Percentiles rank a stretch among this genome's conserved stretches.
Conservation (phyloP, 2,329 filamentous ascomycete species). For the Xylariales sp. region DNA sequence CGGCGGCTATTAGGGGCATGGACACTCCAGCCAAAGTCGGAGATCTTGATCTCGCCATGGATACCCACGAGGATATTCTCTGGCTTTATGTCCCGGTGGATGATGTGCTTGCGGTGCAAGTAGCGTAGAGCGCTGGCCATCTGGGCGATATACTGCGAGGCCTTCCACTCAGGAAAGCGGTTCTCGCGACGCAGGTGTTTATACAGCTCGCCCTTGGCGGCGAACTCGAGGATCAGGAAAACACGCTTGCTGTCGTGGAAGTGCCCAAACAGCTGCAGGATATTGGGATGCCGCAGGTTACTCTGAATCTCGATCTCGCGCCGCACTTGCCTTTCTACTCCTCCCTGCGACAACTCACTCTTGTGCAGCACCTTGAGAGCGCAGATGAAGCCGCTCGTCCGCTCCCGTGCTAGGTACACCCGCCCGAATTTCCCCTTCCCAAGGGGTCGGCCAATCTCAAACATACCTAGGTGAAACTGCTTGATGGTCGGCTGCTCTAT, state of each 20-base stretch:
- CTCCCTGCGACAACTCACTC: conserved; percentile 79
- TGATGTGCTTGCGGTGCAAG: conserved; percentile 95
- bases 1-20: conserved; percentile 95
- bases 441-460: conserved; percentile 87
- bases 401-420: conserved; percentile 86
- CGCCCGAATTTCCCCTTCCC: conserved; percentile 90
- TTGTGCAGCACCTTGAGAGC: conserved; percentile 90
- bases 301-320: conserved; percentile 92
- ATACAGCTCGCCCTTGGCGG: conserved; percentile 86
- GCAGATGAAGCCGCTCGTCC: conserved; percentile 83
- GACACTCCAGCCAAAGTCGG: conserved; percentile 98
- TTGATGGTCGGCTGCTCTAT: conserved; percentile 68
- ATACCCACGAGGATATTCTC: conserved; percentile 97
- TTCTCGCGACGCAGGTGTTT: conserved; percentile 84
- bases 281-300: conserved; percentile 87
- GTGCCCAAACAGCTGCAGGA: conserved; percentile 84
- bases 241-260: conserved; percentile 91
- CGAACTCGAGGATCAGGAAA: conserved; percentile 88
- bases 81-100: conserved; percentile 97
- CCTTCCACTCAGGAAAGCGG: conserved; percentile 86
- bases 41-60: conserved; percentile 98
- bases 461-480: conserved; percentile 90
- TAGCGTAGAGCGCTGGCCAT: conserved; percentile 92
- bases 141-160: conserved; percentile 87
- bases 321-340: conserved; percentile 86